Base-by-base conservation (phyloP, 179 eudicot species). In the Gypsophila paniculata region DNA sequence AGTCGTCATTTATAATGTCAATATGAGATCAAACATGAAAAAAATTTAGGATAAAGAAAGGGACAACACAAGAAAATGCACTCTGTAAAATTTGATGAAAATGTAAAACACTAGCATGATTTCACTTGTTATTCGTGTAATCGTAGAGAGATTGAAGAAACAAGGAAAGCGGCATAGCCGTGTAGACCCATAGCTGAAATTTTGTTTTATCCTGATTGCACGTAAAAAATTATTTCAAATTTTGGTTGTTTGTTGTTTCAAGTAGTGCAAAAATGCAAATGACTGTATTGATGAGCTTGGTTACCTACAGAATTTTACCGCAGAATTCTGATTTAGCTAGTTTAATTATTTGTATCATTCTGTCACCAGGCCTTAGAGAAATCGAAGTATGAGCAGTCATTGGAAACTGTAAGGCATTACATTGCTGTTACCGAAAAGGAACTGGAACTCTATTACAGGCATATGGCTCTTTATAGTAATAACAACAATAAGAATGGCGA, bases 331-430 rank as follows among this genome's bases (percentile, higher is more conserved):
- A n/a, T 6, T 22, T 11, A 15, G 59, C 8, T 13, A 14, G 23
- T 46, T n/a, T 29, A 29, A 38, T 44, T 73, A 39, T 57, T 42
- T 60, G 25, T 10, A 17, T 67, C 29, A 65, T 69, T 61, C 23
- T 52, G 23, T 75, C 46, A 72, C 61, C 87, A 91, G 97, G 98
- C 98, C 26, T 79, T 87, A 42, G 91, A 94, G 74, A 94, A 89
- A 75, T 89, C 97, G 2, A 94, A 88, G 76, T 91, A 91, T 71
- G 96, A 91, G 83, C 99, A 94, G 74, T 89, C 94, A 19, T 86
- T 94, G n/a, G 99, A 94, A 79, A 84, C 96, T 8, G 92, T 89
- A 48, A 86, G 96, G 71, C 93, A 82, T 61, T 86, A 82, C 83
- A 94, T 91, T 77, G 88, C 86, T 51, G 84, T 89, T 70, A 71